Evolutionary conservation across 2,329 filamentous ascomycete species (phyloP).

Genomic region (Drechmeria coniospora): DNA sequence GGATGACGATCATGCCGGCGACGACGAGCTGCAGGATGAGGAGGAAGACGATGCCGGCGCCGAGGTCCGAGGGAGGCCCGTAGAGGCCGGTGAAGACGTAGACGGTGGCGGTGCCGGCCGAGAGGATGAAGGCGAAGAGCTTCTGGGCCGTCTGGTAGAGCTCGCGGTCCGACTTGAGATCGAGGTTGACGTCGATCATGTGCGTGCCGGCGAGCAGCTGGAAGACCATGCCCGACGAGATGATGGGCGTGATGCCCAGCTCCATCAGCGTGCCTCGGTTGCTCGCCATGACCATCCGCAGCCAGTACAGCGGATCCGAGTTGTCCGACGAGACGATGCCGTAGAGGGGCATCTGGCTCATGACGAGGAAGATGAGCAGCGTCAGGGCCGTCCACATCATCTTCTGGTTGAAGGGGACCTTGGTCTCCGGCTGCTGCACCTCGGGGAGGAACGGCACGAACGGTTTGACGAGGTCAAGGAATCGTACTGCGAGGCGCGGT

Average conservation of each 20-base stretch:
- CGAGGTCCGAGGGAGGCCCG: constrained; percentile 88
- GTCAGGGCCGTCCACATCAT: constrained; percentile 92
- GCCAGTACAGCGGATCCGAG: constrained; percentile 97
- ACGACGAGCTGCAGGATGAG: constrained; percentile 96
- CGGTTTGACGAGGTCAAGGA: constrained; percentile 98
- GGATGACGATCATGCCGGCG: constrained; percentile 95
- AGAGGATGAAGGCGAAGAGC: constrained; percentile 93
- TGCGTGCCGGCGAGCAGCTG: constrained; percentile 98
- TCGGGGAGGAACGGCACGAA: constrained; percentile 99
- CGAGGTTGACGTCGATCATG: constrained; percentile 99
- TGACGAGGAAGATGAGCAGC: constrained; percentile 96
- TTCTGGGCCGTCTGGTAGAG: constrained; percentile 99
- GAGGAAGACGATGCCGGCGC: constrained; percentile 94
- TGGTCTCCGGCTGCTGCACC: constrained; percentile 96
- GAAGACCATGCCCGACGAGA: constrained; percentile 99
- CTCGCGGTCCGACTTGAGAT: constrained; percentile 98
- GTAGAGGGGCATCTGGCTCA: constrained; percentile 99
- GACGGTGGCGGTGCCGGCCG: constrained; percentile 92
- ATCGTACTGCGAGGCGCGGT: constrained; percentile 70
- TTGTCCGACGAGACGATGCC: constrained; percentile 98
- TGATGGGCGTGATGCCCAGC: constrained; percentile 93
- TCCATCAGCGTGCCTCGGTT: constrained; percentile 96
- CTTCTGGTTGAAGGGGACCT: constrained; percentile 98
- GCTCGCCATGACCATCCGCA: constrained; percentile 99
- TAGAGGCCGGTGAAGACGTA: constrained; percentile 98